Percentiles rank a stretch among this genome's conserved stretches.
phyloP scores from a whole-genome alignment of 2,329 filamentous ascomycete genomes.

The Phaeophleospora eucalypticola region DNA sequence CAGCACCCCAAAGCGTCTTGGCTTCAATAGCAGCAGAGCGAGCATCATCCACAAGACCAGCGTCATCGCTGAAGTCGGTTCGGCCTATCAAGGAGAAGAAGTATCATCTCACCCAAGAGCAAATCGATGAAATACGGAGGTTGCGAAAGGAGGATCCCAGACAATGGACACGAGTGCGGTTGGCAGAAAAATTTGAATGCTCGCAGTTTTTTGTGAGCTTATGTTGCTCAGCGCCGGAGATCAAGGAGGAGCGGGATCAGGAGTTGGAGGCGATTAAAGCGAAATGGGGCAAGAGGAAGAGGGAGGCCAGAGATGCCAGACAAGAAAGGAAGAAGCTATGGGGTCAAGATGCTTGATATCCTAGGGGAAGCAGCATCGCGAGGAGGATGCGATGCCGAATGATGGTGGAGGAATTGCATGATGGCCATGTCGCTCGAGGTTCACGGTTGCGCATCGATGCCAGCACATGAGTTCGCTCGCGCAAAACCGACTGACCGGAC shows the following conservation, averaged over 20 bases:
- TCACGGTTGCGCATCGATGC: not conserved
- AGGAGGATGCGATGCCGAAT: too few relatives aligned
- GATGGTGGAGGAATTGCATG: too few relatives aligned
- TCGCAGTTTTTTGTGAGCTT: conserved; percentile 59
- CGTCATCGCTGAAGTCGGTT: conserved; percentile 43
- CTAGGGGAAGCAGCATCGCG: too few relatives aligned
- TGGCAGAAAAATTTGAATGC: conserved; percentile 62
- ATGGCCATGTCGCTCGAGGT: not conserved
- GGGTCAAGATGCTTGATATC: conserved; percentile 53
- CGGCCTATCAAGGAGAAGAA: conserved; percentile 53
- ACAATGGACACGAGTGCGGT: conserved; percentile 55
- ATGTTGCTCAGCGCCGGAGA: conserved; percentile 50
- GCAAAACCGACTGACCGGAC: too few relatives aligned
- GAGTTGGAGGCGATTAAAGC: conserved; percentile 53
- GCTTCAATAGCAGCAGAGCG: conserved; percentile 22
- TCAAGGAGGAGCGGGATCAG: conserved; percentile 39
- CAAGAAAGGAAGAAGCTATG: conserved; percentile 57
- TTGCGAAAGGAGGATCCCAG: conserved; percentile 54
- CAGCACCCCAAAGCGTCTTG: conserved; percentile 14
- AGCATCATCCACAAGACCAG: conserved; percentile 20
- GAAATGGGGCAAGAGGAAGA: conserved; percentile 58
- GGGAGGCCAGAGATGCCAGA: conserved; percentile 59
- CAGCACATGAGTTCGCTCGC: not conserved
- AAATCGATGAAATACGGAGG: conserved; percentile 57
- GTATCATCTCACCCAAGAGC: conserved; percentile 55